Base-by-base conservation (phyloP, 768 basidiomycete species). In the Phlebiopsis flavidoalba region DNA sequence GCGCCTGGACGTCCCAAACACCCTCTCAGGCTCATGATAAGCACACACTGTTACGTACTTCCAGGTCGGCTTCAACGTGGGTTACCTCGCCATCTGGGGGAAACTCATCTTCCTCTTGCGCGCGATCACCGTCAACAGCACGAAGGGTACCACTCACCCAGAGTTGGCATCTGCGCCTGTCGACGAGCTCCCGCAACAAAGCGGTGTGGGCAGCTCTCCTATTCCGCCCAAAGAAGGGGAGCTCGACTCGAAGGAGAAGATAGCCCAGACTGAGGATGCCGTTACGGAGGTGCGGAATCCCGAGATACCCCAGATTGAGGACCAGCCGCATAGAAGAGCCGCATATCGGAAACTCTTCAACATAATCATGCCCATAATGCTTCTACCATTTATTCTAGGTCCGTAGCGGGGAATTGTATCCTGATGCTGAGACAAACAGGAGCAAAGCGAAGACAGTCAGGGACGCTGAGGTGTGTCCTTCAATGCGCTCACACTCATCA, bases 31-130 rank as follows among this genome's bases (percentile, higher is more conserved):
- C 33, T 10, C 8, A n/a, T 22, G 24, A 21, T 52, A 24, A 48
- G n/a, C n/a, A 26, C 31, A 45, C 17, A 53, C 60, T 12, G 54
- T 47, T 2, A 48, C 21, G 15, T 63, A 63, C 53, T 57, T 37
- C 53, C 62, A 63, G 21, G 56, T 55, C 17, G 24, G 58, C 21
- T 60, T 40, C 56, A 48, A 14, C 31, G 53, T 35, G 26, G 62
- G 59, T 8, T 63, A 56, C 59, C 17, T 55, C 40, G 54, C 54
- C 12, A 55, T 55, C 19, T 55, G 19, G 21, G 54, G 52, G 31
- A 53, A 53, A n/a, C 52, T 53, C 31, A n/a, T 36, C 52, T 31
- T 21, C 15, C 15, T 21, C 31, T 33, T 53, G 12, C 31, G 21
- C 17, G 5, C 52, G 10, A n/a, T 53, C 52, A 15, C 35, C 15